Evolutionary conservation across 176 grass and related monocot genomes (phyloP), one percentile per base, ranked within the genome.

Genomic region (Carex kokanica): DNA sequence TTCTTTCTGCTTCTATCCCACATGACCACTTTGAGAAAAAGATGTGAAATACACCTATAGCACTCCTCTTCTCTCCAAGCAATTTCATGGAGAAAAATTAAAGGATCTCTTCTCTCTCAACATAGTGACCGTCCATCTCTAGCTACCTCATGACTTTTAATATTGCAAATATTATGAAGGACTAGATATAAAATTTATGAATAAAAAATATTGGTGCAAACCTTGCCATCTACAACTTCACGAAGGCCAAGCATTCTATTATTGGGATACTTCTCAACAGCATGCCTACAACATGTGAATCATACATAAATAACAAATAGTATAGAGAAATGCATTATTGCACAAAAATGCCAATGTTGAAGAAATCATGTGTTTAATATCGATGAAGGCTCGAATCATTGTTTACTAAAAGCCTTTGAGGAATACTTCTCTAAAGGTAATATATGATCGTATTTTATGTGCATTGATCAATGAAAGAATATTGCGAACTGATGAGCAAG

Each of bases 181-280:
- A 65, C 58, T 78, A 17, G 47, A 63, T 27, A 24, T 21, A 15
- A 3, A 15, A 51, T 47, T 18, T 18, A 60, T 25, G 75, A 38
- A 32, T 36, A 78, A 31, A 64, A 12, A 56, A 18, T 12, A 29
- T 29, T 64, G 29, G n/a, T 13, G 61, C 64, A 36, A 85, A 97
- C 94, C 94, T 92, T 97, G 34, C 86, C 94, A 59, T 89, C 84
- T 78, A 94, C 89, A 80, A 84, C 85, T 65, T 88, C 85, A 65
- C 91, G 90, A 47, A 40, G 88, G 38, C 91, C 94, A 23, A 97
- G 88, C 91, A 97, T 94, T 73, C 21, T 91, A 34, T 97, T 94
- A n/a, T 89, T 89, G 62, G 94, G 94, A 74, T 87, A 87, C 84
- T 88, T 97, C 74, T 94, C 89, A 56, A 85, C 89, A 0, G 89